Evolutionary conservation across 2,329 filamentous ascomycete genomes (phyloP), one percentile per base, ranked within the genome.

Genomic region (Huntiella omanensis): DNA sequence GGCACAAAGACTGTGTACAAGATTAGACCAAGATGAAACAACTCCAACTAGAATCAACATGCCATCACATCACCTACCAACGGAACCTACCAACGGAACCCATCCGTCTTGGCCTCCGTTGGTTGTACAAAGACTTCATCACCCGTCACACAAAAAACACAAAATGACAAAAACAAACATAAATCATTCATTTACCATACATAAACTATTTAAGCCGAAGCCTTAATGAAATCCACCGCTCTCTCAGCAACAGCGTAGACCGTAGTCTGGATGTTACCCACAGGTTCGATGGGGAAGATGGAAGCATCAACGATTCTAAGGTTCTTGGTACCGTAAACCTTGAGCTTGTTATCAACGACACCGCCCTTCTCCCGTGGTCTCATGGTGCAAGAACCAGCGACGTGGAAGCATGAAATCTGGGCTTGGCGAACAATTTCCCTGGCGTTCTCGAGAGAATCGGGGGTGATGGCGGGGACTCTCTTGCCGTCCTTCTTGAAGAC

Each of bases 371-470:
- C 61, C 17, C 56, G 54, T 2, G 66, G 66, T 45, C 66, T 57
- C 69, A 71, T 71, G 5, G 65, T 62, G 39, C 64, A 63, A n/a
- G 66, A 71, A 10, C 71, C 67, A 2, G 61, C 57, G 0, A 66
- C 62, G 54, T 74, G 70, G 52, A 66, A 72, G 33, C 58, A 56
- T 5, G 60, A 60, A 4, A 63, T 59, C 43, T 59, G 54, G 1
- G 55, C 50, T 33, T 55, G 54, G 2, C 58, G 54, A 17, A 65
- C 60, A 19, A 63, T 56, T 37, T 62, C 57, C 40, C 53, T 57
- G 3, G 62, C 62, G 1, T 52, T 48, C n/a, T 64, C 62, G 2
- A 64, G 47, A 10, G 54, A 54, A 40, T 57, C 54, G 0, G 52
- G 56, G 8, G 33, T 56, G 5, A 62, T 51, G 4, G 56, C 55